A percentile compares a stretch with the other conserved stretches of the same genome.
These are phyloP conservation scores for Penicillium griseofulvum DNA, from an alignment of 2,329 filamentous ascomycete species.

Conservation along the genomic window DNA sequence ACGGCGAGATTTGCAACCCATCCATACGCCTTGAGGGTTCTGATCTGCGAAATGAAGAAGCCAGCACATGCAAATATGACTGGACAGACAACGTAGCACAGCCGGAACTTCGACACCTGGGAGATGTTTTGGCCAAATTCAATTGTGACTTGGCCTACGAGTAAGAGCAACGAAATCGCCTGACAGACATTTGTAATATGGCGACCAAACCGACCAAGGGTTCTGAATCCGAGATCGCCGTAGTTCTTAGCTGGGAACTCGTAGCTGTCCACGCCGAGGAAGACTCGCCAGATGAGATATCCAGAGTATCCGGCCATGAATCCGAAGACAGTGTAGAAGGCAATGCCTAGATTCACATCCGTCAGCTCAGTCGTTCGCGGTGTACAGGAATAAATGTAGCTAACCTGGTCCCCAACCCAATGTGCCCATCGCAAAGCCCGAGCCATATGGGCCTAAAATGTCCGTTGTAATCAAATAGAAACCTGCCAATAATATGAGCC, in stretches of 20 bases:
- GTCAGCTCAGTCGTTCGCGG: background rate
- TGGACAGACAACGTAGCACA: background rate
- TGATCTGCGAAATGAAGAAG: background rate
- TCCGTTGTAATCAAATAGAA: background rate
- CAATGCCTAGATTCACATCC: background rate
- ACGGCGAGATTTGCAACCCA: background rate
- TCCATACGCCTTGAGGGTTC: background rate
- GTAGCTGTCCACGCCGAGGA: background rate
- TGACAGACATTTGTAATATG: background rate
- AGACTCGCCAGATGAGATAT: background rate
- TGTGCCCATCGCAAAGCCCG: background rate
- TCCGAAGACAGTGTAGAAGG: background rate
- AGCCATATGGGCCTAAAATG: background rate
- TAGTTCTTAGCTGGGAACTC: background rate
- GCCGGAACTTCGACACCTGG: background rate
- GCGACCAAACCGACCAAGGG: background rate
- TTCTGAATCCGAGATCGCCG: background rate
- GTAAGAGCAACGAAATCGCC: background rate
- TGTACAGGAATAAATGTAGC: background rate
- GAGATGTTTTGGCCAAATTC: background rate
- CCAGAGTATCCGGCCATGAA: background rate
- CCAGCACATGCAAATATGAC: background rate
- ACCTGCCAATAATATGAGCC: background rate
- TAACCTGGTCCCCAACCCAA: background rate
- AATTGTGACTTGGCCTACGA: background rate